Conservation (phyloP, 768 basidiomycete species). For the Auriculariales sp. region DNA sequence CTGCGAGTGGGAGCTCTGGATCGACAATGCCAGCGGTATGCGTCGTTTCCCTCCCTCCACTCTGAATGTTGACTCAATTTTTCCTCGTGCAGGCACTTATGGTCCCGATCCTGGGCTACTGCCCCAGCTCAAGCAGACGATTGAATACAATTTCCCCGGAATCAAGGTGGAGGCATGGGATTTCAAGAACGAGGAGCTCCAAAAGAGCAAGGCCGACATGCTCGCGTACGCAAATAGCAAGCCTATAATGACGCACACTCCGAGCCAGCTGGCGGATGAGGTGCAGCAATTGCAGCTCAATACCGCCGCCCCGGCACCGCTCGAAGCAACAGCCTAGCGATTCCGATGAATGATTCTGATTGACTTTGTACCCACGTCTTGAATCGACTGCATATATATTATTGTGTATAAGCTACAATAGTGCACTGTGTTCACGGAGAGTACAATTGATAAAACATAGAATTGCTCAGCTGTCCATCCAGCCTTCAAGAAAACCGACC, state of each 20-base stretch:
- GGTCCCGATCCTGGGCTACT: conserved; percentile 53
- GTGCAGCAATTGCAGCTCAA: too few species aligned
- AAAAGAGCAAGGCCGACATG: not conserved
- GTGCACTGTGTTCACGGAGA: not conserved
- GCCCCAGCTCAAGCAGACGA: conserved; percentile 40
- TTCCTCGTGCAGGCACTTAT: conserved; percentile 43
- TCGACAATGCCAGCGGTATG: conserved; percentile 56
- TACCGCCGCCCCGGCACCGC: too few species aligned
- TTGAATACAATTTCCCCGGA: conserved; percentile 58
- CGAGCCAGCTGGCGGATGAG: not conserved
- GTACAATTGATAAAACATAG: too few species aligned
- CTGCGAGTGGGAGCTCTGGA: conserved; percentile 65
- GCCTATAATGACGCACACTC: not conserved
- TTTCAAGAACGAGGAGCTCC: conserved; percentile 12
- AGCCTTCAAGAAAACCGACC: too few species aligned
- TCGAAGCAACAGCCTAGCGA: not conserved
- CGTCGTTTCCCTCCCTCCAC: not conserved
- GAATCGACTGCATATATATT: not conserved
- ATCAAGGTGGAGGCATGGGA: conserved; percentile 15
- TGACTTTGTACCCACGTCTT: not conserved
- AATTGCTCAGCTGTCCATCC: too few species aligned
- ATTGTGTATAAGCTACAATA: not conserved
- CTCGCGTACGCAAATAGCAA: not conserved
- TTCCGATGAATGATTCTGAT: not conserved
- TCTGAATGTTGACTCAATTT: not conserved